Evolutionary conservation across 1,139 yeast genomes (phyloP).

Genomic region (Yamadazyma jaroonii): DNA sequence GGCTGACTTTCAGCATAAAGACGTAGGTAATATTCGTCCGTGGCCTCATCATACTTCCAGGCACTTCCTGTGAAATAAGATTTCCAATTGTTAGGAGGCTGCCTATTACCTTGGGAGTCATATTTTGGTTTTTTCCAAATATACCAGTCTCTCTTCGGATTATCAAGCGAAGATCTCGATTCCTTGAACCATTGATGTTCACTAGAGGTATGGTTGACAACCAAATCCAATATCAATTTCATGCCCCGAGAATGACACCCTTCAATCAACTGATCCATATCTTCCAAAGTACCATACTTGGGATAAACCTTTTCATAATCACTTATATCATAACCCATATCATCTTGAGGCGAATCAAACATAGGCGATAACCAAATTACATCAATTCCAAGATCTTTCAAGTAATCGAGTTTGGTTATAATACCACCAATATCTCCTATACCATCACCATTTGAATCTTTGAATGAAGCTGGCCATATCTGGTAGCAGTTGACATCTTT

Average conservation of each 20-base stretch:
- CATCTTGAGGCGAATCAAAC: slow-evolving; percentile 59
- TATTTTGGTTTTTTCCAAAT: slow-evolving; percentile 52
- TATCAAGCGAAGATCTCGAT: slow-evolving; percentile 47
- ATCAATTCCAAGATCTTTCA: slow-evolving; percentile 51
- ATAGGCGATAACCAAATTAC: slow-evolving; percentile 59
- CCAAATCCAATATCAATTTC: slow-evolving; percentile 54
- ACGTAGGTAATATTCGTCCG: slow-evolving; percentile 54
- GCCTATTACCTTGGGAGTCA: slow-evolving; percentile 42
- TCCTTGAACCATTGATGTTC: slow-evolving; percentile 61
- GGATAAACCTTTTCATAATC: slow-evolving; percentile 53
- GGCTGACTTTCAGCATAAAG: slow-evolving; percentile 55
- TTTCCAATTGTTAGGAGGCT: slow-evolving; percentile 60
- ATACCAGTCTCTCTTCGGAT: slow-evolving; percentile 63
- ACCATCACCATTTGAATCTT: slow-evolving; percentile 60
- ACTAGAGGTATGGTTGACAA: slow-evolving; percentile 56
- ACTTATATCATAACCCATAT: slow-evolving; percentile 64
- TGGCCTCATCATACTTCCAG: slow-evolving; percentile 53
- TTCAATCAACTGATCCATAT: slow-evolving; percentile 47
- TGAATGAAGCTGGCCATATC: slow-evolving; percentile 59
- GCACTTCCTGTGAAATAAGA: slow-evolving; percentile 55
- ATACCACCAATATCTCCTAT: slow-evolving; percentile 58
- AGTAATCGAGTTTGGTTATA: slow-evolving; percentile 49
- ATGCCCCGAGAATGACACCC: slow-evolving; percentile 50
- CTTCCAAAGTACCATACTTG: slow-evolving; percentile 52
- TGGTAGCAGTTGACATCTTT: slow-evolving; percentile 58